Evolutionary conservation across 768 basidiomycete genomes (phyloP), one percentile per base, ranked within the genome.

Genomic region (Lentinus tigrinus): DNA sequence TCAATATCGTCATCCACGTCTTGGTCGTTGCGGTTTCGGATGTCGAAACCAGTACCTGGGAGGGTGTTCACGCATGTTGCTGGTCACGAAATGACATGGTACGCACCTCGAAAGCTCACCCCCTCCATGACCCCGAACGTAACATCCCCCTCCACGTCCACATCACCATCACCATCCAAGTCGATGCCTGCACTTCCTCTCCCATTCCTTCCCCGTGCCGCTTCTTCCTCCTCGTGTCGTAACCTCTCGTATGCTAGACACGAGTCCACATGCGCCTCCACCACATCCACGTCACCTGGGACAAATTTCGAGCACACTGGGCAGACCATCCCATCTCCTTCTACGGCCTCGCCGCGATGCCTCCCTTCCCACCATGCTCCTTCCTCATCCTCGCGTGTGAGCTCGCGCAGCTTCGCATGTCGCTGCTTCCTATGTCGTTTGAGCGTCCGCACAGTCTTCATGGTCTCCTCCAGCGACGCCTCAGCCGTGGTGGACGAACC

Each of bases 1-100:
- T 93, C 91, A 10, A 93, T 77, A 46, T 91, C 91, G 17, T 88
- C 90, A 28, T 93, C 91, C 2, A 89, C 79, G 57, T 91, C 89
- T 58, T 78, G 74, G 17, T 79, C 75, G n/a, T 77, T 69, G 24
- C 73, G 74, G 59, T 83, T 75, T 39, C 88, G 84, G 9, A 84
- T 78, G 56, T 83, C 78, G 68, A 92, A 90, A n/a, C 91, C 91
- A 7, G 83, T 81, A 13, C 88, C 89, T 87, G 39, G 16, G 13
- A 19, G 21, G 34, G n/a, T 4, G 44, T 19, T 47, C 44, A 21
- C 21, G 5, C 19, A 19, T 26, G 17, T n/a, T 54, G 52, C 37
- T 55, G 42, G 17, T 47, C 46, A 55, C 19, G 51, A 43, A 40
- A 40, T 28, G 50, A 38, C 17, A 38, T n/a, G 8, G 9, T 6